phyloP scores from a whole-genome alignment of 352 stramenopile species.

The Globisporangium recalcitrans region DNA sequence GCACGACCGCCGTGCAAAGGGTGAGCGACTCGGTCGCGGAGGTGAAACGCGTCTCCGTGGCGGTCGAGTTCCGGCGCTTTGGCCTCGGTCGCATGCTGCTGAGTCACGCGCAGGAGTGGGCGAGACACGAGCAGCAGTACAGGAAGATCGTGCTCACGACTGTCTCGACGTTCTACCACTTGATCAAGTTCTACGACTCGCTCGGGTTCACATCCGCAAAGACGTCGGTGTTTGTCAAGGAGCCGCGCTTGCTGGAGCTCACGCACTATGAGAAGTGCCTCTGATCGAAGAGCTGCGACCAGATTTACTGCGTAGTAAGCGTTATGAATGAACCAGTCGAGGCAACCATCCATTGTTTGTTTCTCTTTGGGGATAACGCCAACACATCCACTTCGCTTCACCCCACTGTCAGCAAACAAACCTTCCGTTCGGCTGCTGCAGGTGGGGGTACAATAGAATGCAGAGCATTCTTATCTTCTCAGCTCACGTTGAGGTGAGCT shows the following conservation, averaged over 20 bases:
- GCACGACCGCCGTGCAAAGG: neutral
- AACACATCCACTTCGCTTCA: too few species aligned
- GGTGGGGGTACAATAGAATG: too few species aligned
- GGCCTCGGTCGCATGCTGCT: slow-evolving; percentile 11
- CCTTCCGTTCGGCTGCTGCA: too few species aligned
- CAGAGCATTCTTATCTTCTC: too few species aligned
- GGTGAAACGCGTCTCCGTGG: slow-evolving; percentile 8
- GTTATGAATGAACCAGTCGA: neutral
- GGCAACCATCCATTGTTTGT: too few species aligned
- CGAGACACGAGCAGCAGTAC: neutral
- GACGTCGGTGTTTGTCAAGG: neutral
- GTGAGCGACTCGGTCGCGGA: neutral
- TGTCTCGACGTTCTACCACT: neutral
- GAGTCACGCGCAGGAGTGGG: neutral
- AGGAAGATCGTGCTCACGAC: slow-evolving; percentile 3
- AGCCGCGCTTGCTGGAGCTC: slow-evolving; percentile 7
- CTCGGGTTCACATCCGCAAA: slow-evolving; percentile 1
- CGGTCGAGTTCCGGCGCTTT: slow-evolving; percentile 4
- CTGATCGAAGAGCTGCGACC: neutral
- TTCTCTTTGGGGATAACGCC: too few species aligned
- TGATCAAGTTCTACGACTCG: slow-evolving; percentile 12
- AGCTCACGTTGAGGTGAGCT: too few species aligned
- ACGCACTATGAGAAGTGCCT: slow-evolving; percentile 7
- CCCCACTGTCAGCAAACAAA: too few species aligned
- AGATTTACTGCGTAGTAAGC: neutral